Conservation (phyloP, 2,329 filamentous ascomycete genomes). For the Clonostachys sp. region DNA sequence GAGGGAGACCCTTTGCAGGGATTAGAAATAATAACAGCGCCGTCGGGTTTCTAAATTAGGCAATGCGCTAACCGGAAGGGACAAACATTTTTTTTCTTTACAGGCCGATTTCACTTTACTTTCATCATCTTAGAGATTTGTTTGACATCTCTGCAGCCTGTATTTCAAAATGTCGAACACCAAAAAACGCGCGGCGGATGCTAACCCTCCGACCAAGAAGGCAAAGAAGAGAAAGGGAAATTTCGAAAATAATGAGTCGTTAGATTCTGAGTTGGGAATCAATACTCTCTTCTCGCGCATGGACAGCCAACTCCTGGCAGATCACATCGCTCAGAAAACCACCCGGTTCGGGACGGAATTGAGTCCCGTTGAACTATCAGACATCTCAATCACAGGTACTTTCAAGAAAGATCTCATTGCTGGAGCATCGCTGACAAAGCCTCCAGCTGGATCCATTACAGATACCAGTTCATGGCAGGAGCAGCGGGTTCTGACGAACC, state of each 20-base stretch:
- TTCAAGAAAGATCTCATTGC: too few species aligned
- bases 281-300: constrained; percentile 79
- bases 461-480: constrained; percentile 75
- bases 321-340: constrained; percentile 78
- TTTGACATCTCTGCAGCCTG: background rate
- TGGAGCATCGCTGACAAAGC: background rate
- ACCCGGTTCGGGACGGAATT: constrained; percentile 75
- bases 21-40: too few species aligned
- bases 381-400: constrained; percentile 73
- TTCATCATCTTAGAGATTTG: background rate
- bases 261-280: constrained; percentile 68
- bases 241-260: constrained; percentile 47
- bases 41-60: too few species aligned
- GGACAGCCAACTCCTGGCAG: constrained; percentile 78
- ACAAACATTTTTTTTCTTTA: background rate
- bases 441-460: constrained; percentile 64
- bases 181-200: constrained; percentile 53
- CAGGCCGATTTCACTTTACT: background rate
- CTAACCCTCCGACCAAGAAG: constrained; percentile 33
- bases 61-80: background rate
- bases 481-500: constrained; percentile 62
- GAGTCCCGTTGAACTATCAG: constrained; percentile 78
- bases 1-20: too few species aligned
- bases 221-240: constrained; percentile 48
- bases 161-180: constrained; percentile 27